Evolutionary conservation across 768 basidiomycete species (phyloP), one percentile per base, ranked within the genome.

Genomic region (Leccinellum luteum): DNA sequence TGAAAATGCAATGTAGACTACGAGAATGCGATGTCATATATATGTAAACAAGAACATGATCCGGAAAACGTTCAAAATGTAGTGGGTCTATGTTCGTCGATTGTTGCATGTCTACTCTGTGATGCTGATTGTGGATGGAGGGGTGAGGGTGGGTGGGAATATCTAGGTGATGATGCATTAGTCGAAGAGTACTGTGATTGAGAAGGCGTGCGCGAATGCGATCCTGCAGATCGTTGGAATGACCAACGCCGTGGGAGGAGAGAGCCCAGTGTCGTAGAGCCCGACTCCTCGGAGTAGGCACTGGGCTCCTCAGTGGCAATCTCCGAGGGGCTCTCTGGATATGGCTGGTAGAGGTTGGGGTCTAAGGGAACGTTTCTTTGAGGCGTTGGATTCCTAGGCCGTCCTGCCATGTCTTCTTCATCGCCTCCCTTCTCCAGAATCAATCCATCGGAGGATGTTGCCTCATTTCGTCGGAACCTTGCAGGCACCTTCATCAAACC

Each of bases 331-430:
- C 64, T 78, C 9, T 79, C 73, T 12, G 79, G 79, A 61, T 79
- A 81, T 3, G 81, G 75, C 31, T 77, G 76, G 27, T 77, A 73
- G 54, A 79, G 56, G 28, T 71, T 54, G 1, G 78, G 73, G 57
- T 81, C 78, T 6, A 79, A 65, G 0, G 70, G 70, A 12, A 74
- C 53, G 51, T 76, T 78, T 38, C 75, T 74, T 43, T 81, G 76
- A 19, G 84, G 83, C 0, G 83, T 84, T 2, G 85, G 82, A 56
- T 85, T 84, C 43, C 72, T 60, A 5, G 82, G 79, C 28, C 82
- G 76, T 25, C 65, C 68, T 31, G 61, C 56, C 15, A 58, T 48
- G 14, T 66, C 66, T 32, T 64, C 62, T 45, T 49, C 65, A 13
- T 64, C 38, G 3, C 43, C 65, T 38, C 67, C 69, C 41, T 71